Evolutionary conservation across 768 basidiomycete genomes (phyloP).

Genomic region (Baorangia bicolor): DNA sequence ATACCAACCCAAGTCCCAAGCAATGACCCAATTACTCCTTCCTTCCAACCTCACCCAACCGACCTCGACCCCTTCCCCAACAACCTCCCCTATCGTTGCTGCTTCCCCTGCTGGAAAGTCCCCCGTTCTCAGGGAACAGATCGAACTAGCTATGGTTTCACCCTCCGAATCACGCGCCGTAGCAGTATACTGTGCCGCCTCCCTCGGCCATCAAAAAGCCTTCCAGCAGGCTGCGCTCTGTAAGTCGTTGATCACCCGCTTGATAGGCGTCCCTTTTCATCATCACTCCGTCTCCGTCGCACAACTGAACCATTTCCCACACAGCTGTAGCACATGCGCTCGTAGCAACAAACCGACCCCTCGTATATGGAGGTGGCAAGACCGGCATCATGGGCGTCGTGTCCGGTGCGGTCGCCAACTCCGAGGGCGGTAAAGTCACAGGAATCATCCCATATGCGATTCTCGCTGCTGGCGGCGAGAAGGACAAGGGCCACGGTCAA

Average conservation of each 20-base stretch:
- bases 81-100: background rate
- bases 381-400: slow-evolving; percentile 87
- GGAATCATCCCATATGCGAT: slow-evolving; percentile 83
- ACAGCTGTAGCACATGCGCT: slow-evolving; percentile 75
- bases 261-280: background rate
- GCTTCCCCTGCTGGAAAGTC: background rate
- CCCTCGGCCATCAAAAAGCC: slow-evolving; percentile 57
- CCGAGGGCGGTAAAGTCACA: slow-evolving; percentile 64
- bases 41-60: slow-evolving; percentile 6
- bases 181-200: slow-evolving; percentile 87
- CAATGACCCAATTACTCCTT: slow-evolving; percentile 12
- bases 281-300: background rate
- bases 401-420: slow-evolving; percentile 58
- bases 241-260: slow-evolving; percentile 39
- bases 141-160: slow-evolving; percentile 27
- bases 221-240: slow-evolving; percentile 70
- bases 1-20: slow-evolving; percentile 9
- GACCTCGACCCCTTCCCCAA: background rate
- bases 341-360: slow-evolving; percentile 53
- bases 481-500: slow-evolving; percentile 40
- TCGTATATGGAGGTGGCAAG: slow-evolving; percentile 87
- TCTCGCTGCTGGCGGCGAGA: slow-evolving; percentile 61
- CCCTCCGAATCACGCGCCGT: slow-evolving; percentile 42
- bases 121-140: slow-evolving; percentile 6
- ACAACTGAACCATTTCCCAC: slow-evolving; percentile 2